A percentile compares a stretch with the other conserved stretches of the same genome.
phyloP scores from a whole-genome alignment of 2,329 filamentous ascomycete species.

The Ceratocystiopsis sp. region DNA sequence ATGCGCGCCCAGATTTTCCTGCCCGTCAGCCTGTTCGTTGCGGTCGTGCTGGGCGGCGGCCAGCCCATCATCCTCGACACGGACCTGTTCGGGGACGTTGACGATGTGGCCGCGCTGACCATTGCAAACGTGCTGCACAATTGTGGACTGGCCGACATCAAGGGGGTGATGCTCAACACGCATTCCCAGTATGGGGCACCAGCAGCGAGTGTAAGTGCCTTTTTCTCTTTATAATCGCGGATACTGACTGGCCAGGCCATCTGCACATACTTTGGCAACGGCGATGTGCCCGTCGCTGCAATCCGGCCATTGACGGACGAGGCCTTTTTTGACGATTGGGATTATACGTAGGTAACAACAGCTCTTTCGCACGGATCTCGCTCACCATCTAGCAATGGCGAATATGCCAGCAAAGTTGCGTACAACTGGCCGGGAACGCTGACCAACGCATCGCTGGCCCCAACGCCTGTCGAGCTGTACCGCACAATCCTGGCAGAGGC shows the following conservation, averaged over 20 bases:
- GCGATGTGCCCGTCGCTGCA: constrained; percentile 20
- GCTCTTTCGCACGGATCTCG: no score
- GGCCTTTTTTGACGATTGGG: constrained; percentile 25
- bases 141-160: constrained; percentile 13
- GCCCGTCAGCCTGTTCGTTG: background rate
- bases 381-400: constrained; percentile 11
- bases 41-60: background rate
- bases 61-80: constrained; percentile 28
- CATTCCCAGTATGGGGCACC: constrained; percentile 24
- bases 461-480: constrained; percentile 27
- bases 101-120: constrained; percentile 16
- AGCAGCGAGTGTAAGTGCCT: constrained; percentile 17
- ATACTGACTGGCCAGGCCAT: constrained; percentile 9
- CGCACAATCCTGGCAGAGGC: constrained; percentile 23
- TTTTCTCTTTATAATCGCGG: background rate
- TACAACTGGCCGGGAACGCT: constrained; percentile 23
- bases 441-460: constrained; percentile 19
- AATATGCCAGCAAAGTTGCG: constrained; percentile 29
- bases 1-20: background rate
- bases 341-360: background rate
- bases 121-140: constrained; percentile 2
- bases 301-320: constrained; percentile 22
- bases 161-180: constrained; percentile 25
- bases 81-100: constrained; percentile 28
- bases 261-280: constrained; percentile 23